Conservation (phyloP, 805 yeast genomes). For the Candida nonsorbophila region DNA sequence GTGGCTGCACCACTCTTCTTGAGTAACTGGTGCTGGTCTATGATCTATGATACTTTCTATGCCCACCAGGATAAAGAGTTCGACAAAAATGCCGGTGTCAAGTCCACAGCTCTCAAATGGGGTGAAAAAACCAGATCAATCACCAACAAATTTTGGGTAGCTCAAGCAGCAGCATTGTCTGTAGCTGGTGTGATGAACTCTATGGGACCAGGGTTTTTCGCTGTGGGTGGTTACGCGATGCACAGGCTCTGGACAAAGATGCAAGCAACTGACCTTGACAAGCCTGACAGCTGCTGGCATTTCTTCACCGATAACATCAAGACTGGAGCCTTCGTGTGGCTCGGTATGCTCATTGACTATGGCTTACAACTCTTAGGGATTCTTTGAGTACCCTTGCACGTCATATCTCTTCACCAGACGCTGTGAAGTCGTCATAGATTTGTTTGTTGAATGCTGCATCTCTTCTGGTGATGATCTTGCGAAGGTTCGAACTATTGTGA, state of each 20-base stretch:
- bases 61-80: slow-evolving; percentile 95
- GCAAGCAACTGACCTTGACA: slow-evolving; percentile 66
- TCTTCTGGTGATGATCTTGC: slow-evolving; percentile 23
- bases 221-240: slow-evolving; percentile 63
- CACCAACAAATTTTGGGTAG: slow-evolving; percentile 54
- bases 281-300: slow-evolving; percentile 78
- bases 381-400: slow-evolving; percentile 10
- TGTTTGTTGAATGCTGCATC: slow-evolving; percentile 17
- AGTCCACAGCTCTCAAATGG: slow-evolving; percentile 96
- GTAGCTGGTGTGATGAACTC: slow-evolving; percentile 71
- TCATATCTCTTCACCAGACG: slow-evolving; percentile 2
- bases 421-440: slow-evolving; percentile 16
- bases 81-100: slow-evolving; percentile 86
- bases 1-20: slow-evolving; percentile 75
- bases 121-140: slow-evolving; percentile 71
- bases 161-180: slow-evolving; percentile 61
- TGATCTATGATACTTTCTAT: slow-evolving; percentile 92
- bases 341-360: slow-evolving; percentile 66
- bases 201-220: slow-evolving; percentile 80
- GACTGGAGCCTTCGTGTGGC: slow-evolving; percentile 66
- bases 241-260: slow-evolving; percentile 67
- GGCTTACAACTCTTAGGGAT: slow-evolving; percentile 44
- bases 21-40: slow-evolving; percentile 84
- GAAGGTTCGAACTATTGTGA: slow-evolving; percentile 13
- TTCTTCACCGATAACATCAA: slow-evolving; percentile 71